These are phyloP conservation scores for Metschnikowia hibisci DNA, from an alignment of 805 yeast genomes.

Conservation along the genomic window DNA sequence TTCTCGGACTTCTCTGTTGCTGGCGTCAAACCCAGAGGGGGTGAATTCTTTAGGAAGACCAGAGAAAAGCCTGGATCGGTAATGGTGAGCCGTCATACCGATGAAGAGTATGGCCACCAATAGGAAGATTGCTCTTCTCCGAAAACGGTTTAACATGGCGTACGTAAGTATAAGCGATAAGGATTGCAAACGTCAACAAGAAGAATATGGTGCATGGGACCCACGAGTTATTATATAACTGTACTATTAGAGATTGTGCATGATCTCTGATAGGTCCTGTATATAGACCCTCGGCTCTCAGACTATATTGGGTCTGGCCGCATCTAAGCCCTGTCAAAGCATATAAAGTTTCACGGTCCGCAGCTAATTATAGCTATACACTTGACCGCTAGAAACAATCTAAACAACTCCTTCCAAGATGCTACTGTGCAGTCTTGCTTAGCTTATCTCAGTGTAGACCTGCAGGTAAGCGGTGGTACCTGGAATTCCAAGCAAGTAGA, in stretches of 20 bases:
- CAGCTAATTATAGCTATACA: too few relatives aligned
- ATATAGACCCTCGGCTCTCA: neutral
- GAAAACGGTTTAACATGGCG: neutral
- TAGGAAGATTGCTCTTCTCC: slow-evolving; percentile 4
- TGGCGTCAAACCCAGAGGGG: slow-evolving; percentile 2
- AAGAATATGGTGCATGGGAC: neutral
- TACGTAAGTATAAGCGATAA: neutral
- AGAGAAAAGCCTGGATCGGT: neutral
- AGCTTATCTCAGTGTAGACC: too few relatives aligned
- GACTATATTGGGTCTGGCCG: neutral
- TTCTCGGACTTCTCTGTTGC: slow-evolving; percentile 8
- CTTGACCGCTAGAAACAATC: too few relatives aligned
- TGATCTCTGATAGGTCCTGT: neutral
- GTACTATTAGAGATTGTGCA: neutral
- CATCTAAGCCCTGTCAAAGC: neutral
- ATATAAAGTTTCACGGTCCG: too few relatives aligned
- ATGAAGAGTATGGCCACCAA: slow-evolving; percentile 6
- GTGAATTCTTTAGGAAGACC: slow-evolving; percentile 1
- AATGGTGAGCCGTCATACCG: slow-evolving; percentile 5
- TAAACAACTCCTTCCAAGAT: too few relatives aligned
- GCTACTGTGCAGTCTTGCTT: too few relatives aligned
- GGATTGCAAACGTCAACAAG: neutral
- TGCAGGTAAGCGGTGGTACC: too few relatives aligned
- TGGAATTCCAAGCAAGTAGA: too few relatives aligned
- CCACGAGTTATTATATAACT: neutral